Conservation (phyloP, 495 filamentous ascomycete species). For the Entonaema liquescens region DNA sequence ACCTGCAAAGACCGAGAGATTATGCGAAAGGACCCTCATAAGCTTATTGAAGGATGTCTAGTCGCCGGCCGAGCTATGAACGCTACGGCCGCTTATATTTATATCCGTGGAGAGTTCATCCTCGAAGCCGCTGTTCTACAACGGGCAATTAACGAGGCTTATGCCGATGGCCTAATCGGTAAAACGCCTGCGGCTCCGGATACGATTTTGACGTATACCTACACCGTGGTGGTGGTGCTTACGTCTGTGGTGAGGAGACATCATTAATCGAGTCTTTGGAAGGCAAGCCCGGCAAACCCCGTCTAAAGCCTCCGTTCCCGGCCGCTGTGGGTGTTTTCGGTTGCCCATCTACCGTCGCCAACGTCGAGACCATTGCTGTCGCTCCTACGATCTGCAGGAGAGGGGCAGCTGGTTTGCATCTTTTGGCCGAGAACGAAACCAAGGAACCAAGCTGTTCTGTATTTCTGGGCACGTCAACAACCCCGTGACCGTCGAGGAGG, state of each 20-base stretch:
- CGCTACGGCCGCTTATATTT: slow-evolving; percentile 97
- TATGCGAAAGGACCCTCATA: slow-evolving; percentile 99
- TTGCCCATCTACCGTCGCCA: slow-evolving; percentile 96
- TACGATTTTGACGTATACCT: slow-evolving; percentile 98
- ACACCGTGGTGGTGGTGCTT: slow-evolving; percentile 96
- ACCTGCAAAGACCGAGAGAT: slow-evolving; percentile 99
- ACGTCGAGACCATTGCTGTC: slow-evolving; percentile 96
- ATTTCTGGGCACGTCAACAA: slow-evolving; percentile 99
- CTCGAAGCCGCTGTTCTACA: slow-evolving; percentile 95
- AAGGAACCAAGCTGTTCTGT: slow-evolving; percentile 97
- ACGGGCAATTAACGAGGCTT: slow-evolving; percentile 95
- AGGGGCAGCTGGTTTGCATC: slow-evolving; percentile 90
- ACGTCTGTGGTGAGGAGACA: slow-evolving; percentile 97
- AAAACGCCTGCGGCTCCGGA: slow-evolving; percentile 96
- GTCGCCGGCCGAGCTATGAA: slow-evolving; percentile 98
- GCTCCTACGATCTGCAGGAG: slow-evolving; percentile 95
- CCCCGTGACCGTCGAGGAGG: slow-evolving; percentile 96
- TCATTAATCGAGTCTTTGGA: slow-evolving; percentile 97
- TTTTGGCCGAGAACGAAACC: slow-evolving; percentile 94
- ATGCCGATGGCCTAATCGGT: slow-evolving; percentile 89
- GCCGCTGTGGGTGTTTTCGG: slow-evolving; percentile 97
- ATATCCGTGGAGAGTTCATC: slow-evolving; percentile 99
- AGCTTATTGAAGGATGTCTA: slow-evolving; percentile 95
- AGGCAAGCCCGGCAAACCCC: slow-evolving; percentile 97
- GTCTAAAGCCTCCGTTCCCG: slow-evolving; percentile 97